These are phyloP conservation scores for Ascochyta clinopodiicola DNA, from an alignment of 2,329 filamentous ascomycete species.

Conservation along the genomic window DNA sequence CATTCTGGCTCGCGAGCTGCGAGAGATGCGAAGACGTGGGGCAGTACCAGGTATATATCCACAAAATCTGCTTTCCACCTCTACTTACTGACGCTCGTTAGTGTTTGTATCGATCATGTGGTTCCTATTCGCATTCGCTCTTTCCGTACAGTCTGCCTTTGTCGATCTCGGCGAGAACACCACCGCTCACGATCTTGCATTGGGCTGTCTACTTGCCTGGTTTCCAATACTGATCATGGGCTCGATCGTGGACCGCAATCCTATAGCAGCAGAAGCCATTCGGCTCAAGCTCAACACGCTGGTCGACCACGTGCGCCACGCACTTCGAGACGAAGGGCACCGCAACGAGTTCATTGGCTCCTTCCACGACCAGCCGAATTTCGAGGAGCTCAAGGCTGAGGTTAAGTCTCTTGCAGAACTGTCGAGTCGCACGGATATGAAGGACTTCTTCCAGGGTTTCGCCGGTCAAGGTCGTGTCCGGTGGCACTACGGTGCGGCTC, in stretches of 20 bases:
- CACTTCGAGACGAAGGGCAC: conserved; percentile 38
- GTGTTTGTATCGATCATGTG: conserved; percentile 53
- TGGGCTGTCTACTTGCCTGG: conserved; percentile 55
- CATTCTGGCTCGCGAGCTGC: conserved; percentile 49
- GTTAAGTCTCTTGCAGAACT: conserved; percentile 31
- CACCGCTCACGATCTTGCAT: conserved; percentile 53
- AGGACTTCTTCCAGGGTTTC: conserved; percentile 51
- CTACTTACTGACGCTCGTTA: conserved; percentile 2
- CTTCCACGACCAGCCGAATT: conserved; percentile 34
- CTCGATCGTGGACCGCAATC: conserved; percentile 56
- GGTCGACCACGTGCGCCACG: conserved; percentile 46
- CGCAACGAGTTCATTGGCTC: conserved; percentile 38
- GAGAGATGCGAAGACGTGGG: conserved; percentile 51
- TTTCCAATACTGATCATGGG: conserved; percentile 54
- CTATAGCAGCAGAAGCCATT: conserved; percentile 51
- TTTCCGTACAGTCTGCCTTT: conserved; percentile 49
- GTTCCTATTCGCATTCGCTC: conserved; percentile 50
- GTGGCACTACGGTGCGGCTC: conserved; percentile 52
- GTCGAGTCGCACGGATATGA: conserved; percentile 29
- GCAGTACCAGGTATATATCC: conserved; percentile 40
- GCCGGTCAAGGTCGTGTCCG: conserved; percentile 43
- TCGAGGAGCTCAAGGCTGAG: conserved; percentile 26
- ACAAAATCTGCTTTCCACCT: accelerated
- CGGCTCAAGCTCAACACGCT: conserved; percentile 49
- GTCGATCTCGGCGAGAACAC: conserved; percentile 48